Evolutionary conservation across 345 rosid species (phyloP).

Genomic region (Salix suchowensis): DNA sequence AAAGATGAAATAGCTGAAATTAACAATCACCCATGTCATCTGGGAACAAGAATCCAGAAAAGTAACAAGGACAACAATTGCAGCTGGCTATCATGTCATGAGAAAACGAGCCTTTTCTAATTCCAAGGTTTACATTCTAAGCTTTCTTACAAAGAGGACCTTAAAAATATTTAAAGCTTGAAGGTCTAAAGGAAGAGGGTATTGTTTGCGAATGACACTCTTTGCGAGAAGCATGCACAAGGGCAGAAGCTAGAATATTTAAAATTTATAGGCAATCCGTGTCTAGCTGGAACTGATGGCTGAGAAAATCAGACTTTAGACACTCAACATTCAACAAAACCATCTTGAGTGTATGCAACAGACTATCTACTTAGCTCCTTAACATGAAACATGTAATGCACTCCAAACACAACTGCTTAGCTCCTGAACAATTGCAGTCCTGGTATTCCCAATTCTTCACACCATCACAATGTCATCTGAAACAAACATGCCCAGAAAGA

Average conservation of each 20-base stretch:
- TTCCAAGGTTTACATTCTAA: background rate
- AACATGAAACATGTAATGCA: background rate
- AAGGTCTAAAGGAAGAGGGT: background rate
- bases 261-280: background rate
- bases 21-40: background rate
- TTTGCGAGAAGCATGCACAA: background rate
- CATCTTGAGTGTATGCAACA: background rate
- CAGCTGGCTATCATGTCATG: background rate
- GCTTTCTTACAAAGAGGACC: background rate
- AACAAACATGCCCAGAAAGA: background rate
- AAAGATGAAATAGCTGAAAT: background rate
- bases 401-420: background rate
- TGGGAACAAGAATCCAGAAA: background rate
- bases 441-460: background rate
- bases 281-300: background rate
- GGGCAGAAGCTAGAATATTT: background rate
- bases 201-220: background rate
- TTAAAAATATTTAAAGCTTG: background rate
- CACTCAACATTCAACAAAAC: background rate
- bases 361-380: background rate
- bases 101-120: background rate
- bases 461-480: background rate
- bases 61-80: background rate
- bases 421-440: background rate
- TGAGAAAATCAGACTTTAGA: background rate